Base-by-base conservation (phyloP, 345 rosid genomes). In the Melaleuca quinquenervia region DNA sequence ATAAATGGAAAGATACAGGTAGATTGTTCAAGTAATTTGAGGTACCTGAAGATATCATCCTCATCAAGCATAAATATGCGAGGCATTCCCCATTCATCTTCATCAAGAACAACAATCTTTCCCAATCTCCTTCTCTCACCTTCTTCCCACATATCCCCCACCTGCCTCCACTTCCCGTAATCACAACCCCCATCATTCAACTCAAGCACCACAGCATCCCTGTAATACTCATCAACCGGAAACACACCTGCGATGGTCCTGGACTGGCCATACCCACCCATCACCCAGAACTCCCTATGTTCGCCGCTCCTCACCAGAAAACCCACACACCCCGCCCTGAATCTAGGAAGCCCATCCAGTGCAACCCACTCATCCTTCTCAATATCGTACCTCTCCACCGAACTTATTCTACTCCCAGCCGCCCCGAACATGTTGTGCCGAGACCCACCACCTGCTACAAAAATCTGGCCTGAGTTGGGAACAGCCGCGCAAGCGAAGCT, bases 391-490 rank as follows among this genome's bases (percentile, higher is more conserved):
- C 87, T 91, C 94, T 97, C 98, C 78, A 90, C 98, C 2, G 95
- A 93, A 49, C 93, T 93, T 91, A 94, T 91, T 89, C 98, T 92
- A 89, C 94, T 95, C 49, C 99, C 98, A 1, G 96, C 97, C 26
- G 99, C 98, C 26, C 94, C 92, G 45, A 95, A 95, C 90, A 96
- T n/a, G 8, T 92, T 91, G 87, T 94, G 98, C 84, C 98, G 86
- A 15, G 99, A 95, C 75, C 98, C 98, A 27, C 98, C 99, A 5
- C 98, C 99, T 1, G 98, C 99, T 5, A 94, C 98, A 48, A 96
- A 90, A 45, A 96, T 96, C 91, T 91, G 90, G 52, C 90, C 91
- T 3, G 78, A 58, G 24, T 88, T 86, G 6, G 92, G 91, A 10
- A 93, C 83, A 1, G 92, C 95, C 7, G 90, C 94, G 82, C 99